These are phyloP conservation scores for Leishmania turanica DNA, from an alignment of 208 protist genomes.

Conservation along the genomic window DNA sequence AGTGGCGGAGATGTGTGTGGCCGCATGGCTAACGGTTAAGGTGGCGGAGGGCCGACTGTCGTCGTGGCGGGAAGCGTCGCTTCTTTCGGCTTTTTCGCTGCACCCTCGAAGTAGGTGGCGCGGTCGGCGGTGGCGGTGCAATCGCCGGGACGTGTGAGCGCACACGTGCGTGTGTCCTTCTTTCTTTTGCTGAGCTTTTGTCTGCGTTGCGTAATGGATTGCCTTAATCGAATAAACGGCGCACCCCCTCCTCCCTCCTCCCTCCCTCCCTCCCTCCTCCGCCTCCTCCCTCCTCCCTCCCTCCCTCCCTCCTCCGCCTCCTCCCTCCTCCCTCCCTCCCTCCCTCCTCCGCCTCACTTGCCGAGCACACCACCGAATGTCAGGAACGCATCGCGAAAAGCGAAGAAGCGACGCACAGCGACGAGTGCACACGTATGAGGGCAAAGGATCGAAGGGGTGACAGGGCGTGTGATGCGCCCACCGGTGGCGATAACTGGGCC, in stretches of 20 bases:
- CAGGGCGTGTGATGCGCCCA: background rate
- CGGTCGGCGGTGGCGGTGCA: background rate
- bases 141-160: background rate
- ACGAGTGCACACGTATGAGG: background rate
- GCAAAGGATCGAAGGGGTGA: background rate
- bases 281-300: background rate
- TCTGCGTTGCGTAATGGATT: conserved; percentile 1
- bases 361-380: background rate
- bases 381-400: background rate
- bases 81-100: background rate
- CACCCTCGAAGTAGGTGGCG: background rate
- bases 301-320: background rate
- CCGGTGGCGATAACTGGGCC: background rate
- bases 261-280: background rate
- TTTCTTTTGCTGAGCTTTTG: background rate
- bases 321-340: background rate
- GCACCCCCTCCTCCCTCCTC: background rate
- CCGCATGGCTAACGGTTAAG: background rate
- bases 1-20: background rate
- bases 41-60: background rate
- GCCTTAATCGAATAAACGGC: background rate
- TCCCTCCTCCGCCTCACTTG: background rate
- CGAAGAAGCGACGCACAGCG: background rate
- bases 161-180: background rate
- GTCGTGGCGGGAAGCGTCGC: background rate